Evolutionary conservation across 805 yeast species (phyloP), one percentile per base, ranked within the genome.

Genomic region (Kodamaea fukazawae): DNA sequence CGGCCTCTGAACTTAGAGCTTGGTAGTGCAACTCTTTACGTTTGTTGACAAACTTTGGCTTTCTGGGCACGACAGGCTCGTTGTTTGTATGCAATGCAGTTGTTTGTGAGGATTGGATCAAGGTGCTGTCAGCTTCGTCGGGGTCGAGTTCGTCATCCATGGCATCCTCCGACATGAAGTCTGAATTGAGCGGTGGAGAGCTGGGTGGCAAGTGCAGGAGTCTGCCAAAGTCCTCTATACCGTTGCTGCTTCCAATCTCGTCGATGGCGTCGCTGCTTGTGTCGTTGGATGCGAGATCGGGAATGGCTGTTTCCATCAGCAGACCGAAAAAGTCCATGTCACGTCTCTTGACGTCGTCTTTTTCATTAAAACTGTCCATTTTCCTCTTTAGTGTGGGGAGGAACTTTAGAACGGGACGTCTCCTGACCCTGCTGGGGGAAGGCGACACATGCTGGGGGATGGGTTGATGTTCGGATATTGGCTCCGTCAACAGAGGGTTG

Each of bases 301-400:
- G 23, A 20, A 20, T 20, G 8, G 23, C 23, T 8, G 23, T n/a
- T 27, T 27, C 13, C 15, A 27, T 27, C 30, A 27, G 15, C 15
- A 27, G 30, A 7, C 42, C 42, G 15, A 38, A 27, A 33, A 38
- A 32, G 12, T 47, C 56, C 34, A 48, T 45, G 17, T 61, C 65
- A 30, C 65, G 46, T 41, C 71, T 50, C 38, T 68, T 67, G 22
- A 65, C 45, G 38, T 67, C 67, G 45, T 61, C 70, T 37, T 65
- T 63, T 32, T 70, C 73, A 29, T 67, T 65, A 46, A 69, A 69
- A 47, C 70, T 63, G 27, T 54, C 70, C 67, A 65, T 60, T 36
- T 66, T 61, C 35, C 75, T 53, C 40, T 69, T 68, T 45, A 69
- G 53, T 13, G 60, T 58, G 7, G 71, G 71, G 2, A 52, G 49